Conservation (phyloP, 371 early-diverging fungal species). For the Rhizoclosmatium hyalinum region DNA sequence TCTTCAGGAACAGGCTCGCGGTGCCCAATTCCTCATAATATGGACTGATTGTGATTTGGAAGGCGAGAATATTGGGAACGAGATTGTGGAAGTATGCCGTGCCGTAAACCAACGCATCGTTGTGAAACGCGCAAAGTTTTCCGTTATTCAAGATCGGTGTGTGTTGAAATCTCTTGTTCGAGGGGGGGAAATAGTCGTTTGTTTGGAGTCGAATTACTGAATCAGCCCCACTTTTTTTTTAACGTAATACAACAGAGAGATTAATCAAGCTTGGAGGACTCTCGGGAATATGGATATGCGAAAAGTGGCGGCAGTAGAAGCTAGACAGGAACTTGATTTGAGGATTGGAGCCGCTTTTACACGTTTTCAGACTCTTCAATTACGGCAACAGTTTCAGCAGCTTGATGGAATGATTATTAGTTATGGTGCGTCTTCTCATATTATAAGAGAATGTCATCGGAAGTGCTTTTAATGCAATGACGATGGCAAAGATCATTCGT, state of each 20-base stretch:
- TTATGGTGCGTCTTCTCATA: constrained; percentile 72
- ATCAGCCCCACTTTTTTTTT: constrained; percentile 1
- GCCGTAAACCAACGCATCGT: constrained; percentile 66
- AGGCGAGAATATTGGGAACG: constrained; percentile 98
- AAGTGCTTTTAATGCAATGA: background rate
- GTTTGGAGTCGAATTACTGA: background rate
- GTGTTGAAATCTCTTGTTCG: constrained; percentile 1
- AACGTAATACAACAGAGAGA: constrained; percentile 60
- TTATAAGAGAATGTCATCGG: background rate
- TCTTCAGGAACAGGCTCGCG: constrained; percentile 66
- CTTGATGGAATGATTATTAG: constrained; percentile 70
- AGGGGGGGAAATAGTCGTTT: background rate
- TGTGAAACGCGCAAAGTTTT: constrained; percentile 82
- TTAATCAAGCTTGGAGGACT: constrained; percentile 80
- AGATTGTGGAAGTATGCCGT: constrained; percentile 78
- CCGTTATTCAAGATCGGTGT: constrained; percentile 70
- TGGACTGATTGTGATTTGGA: constrained; percentile 99
- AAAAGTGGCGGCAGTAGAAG: constrained; percentile 91
- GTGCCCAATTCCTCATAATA: constrained; percentile 80
- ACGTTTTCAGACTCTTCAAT: constrained; percentile 86
- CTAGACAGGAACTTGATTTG: constrained; percentile 94
- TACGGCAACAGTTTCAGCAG: constrained; percentile 61
- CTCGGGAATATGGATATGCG: constrained; percentile 65
- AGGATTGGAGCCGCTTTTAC: constrained; percentile 97
- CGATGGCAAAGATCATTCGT: no score